A percentile compares a stretch with the other conserved stretches of the same genome.
Evolutionary conservation across 768 basidiomycete genomes (phyloP).

Genomic region (Panaeolus cyanescens): DNA sequence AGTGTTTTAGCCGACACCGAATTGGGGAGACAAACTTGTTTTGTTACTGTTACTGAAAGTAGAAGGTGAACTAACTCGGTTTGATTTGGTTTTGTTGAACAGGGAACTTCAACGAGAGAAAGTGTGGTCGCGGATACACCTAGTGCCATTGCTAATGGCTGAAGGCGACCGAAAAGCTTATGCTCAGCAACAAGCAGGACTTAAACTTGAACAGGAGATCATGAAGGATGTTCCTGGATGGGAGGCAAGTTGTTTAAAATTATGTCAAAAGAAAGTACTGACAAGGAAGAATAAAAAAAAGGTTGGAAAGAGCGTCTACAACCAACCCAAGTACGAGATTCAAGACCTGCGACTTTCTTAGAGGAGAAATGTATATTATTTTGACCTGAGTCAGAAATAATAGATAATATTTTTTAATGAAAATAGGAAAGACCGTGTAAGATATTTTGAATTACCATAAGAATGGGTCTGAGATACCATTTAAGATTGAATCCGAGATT

Average conservation of each 20-base stretch:
- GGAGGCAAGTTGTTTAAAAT: conserved; percentile 72
- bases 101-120: conserved; percentile 95
- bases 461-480: not conserved
- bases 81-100: conserved; percentile 21
- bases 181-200: conserved; percentile 75
- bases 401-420: not conserved
- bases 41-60: conserved; percentile 36
- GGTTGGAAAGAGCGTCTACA: conserved; percentile 87
- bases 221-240: conserved; percentile 95
- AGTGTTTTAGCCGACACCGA: not conserved
- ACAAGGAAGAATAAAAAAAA: conserved; percentile 32
- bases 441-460: not conserved
- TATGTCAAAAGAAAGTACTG: conserved; percentile 10
- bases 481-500: not conserved
- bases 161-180: conserved; percentile 92
- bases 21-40: not conserved
- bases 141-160: conserved; percentile 88
- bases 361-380: not conserved
- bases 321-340: conserved; percentile 70
- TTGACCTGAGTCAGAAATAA: not conserved
- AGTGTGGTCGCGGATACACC: conserved; percentile 93
- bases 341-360: conserved; percentile 40
- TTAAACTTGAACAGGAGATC: conserved; percentile 81
- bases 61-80: conserved; percentile 45
- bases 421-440: not conserved